Evolutionary conservation across 495 filamentous ascomycete species (phyloP), one percentile per base, ranked within the genome.

Genomic region (Penicillium psychrofluorescens): DNA sequence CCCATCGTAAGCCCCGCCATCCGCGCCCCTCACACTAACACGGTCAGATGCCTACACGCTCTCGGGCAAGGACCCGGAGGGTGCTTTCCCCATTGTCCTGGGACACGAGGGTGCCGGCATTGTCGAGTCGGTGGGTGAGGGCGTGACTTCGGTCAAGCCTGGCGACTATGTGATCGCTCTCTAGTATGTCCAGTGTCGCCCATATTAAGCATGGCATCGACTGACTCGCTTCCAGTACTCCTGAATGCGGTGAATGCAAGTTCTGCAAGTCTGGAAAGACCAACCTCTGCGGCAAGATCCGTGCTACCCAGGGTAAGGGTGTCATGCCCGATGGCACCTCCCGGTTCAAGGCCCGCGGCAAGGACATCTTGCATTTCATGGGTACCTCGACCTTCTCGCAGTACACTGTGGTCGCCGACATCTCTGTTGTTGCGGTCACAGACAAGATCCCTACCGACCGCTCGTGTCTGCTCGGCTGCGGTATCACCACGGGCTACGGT

Each of bases 221-320:
- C 43, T 37, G 8, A 45, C 22, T 22, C 22, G 39, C 30, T 37
- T 46, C 7, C 55, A 95, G 88, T 76, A 96, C 90, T 22, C 94
- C 92, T 45, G 92, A 98, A 74, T 98, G 92, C 75, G 68, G 74
- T 40, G 90, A 96, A 63, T 98, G 92, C 83, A 98, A 98, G 71
- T 97, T 98, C 81, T 98, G 92, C 84, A 86, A 84, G 65, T 96
- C 91, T 41, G 90, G 89, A 73, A 98, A 98, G 83, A 98, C 92
- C 54, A 98, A 98, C 71, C 87, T 98, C 40, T 98, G 92, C 72
- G 92, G 94, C 64, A 97, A 96, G 78, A 98, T 98, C 70, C 86
- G 92, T 53, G 87, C 89, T 28, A 98, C 92, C 10, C 92, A 98
- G 70, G 92, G 92, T 52, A 82, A 76, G 61, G 92, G 92, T 63